Percentiles rank a stretch among this genome's conserved stretches.
Conservation (phyloP, 2,329 filamentous ascomycete species). For the Neobulgaria alba region DNA sequence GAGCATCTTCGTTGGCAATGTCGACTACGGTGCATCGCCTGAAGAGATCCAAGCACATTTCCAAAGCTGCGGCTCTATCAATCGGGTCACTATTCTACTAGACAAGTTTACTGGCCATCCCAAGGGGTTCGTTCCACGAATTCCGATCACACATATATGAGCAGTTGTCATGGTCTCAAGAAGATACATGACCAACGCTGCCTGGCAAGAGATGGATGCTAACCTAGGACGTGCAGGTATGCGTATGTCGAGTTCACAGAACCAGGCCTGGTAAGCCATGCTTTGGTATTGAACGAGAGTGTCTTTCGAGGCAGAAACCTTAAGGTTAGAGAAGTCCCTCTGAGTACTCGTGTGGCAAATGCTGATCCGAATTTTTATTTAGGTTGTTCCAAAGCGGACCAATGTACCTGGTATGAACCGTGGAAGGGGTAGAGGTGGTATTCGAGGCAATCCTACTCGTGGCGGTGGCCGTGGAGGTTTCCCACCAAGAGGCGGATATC, state of each 20-base stretch:
- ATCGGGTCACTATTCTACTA: slow-evolving; percentile 91
- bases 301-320: slow-evolving; percentile 90
- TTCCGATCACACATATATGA: slow-evolving; percentile 7
- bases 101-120: slow-evolving; percentile 99
- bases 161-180: slow-evolving; percentile 6
- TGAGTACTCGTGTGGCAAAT: neutral
- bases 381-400: slow-evolving; percentile 87
- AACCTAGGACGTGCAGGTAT: slow-evolving; percentile 54
- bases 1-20: slow-evolving; percentile 97
- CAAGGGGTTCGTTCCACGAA: slow-evolving; percentile 69
- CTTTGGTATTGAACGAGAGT: slow-evolving; percentile 92
- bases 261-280: slow-evolving; percentile 84
- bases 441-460: slow-evolving; percentile 38
- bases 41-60: slow-evolving; percentile 99
- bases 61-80: slow-evolving; percentile 94
- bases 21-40: slow-evolving; percentile 93
- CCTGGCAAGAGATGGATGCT: slow-evolving; percentile 51
- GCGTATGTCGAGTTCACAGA: slow-evolving; percentile 98
- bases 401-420: slow-evolving; percentile 93
- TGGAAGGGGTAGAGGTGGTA: slow-evolving; percentile 53
- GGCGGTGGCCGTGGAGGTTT: slow-evolving; percentile 44
- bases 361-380: slow-evolving; percentile 7
- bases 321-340: slow-evolving; percentile 54
- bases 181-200: slow-evolving; percentile 33
- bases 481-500: slow-evolving; percentile 33